A percentile compares a stretch with the other conserved stretches of the same genome.
These are phyloP conservation scores for Nymphaea thermarum DNA, from an alignment of 164 flowering plant species.

Conservation along the genomic window DNA sequence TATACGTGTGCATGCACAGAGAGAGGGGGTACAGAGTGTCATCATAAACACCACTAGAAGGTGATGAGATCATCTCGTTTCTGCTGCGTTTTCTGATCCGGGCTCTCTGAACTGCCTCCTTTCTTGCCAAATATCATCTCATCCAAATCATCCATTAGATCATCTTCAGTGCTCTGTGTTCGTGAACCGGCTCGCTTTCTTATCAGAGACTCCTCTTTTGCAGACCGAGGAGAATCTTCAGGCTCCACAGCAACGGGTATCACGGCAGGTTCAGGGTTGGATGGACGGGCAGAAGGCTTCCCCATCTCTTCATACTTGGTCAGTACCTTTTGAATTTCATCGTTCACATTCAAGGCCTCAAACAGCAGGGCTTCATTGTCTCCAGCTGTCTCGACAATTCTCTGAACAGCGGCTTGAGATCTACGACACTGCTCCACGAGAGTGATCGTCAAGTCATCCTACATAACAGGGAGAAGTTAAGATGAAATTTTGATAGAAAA, in stretches of 20 bases:
- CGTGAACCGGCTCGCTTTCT: slow-evolving; percentile 57
- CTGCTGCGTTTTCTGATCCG: slow-evolving; percentile 46
- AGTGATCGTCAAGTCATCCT: slow-evolving; percentile 90
- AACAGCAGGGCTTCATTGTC: slow-evolving; percentile 89
- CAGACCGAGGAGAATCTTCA: slow-evolving; percentile 68
- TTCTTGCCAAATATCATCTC: slow-evolving; percentile 97
- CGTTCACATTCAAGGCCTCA: slow-evolving; percentile 90
- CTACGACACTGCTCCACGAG: slow-evolving; percentile 79
- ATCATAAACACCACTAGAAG: slow-evolving; percentile 13
- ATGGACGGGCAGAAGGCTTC: slow-evolving; percentile 27
- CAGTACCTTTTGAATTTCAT: slow-evolving; percentile 76
- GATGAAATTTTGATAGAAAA: background rate
- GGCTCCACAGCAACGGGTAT: slow-evolving; percentile 86
- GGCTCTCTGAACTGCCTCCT: slow-evolving; percentile 43
- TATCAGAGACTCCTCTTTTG: slow-evolving; percentile 59
- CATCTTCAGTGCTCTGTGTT: slow-evolving; percentile 48
- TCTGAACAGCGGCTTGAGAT: slow-evolving; percentile 57
- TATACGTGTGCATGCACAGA: background rate
- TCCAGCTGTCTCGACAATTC: slow-evolving; percentile 76
- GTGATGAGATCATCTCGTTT: slow-evolving; percentile 66
- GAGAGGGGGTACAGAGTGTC: background rate
- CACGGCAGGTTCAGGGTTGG: slow-evolving; percentile 78
- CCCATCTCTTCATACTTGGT: slow-evolving; percentile 63
- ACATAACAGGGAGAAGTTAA: slow-evolving; percentile 7
- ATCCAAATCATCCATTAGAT: slow-evolving; percentile 90